phyloP scores from a whole-genome alignment of 805 yeast species.

The Pichia membranifaciens region DNA sequence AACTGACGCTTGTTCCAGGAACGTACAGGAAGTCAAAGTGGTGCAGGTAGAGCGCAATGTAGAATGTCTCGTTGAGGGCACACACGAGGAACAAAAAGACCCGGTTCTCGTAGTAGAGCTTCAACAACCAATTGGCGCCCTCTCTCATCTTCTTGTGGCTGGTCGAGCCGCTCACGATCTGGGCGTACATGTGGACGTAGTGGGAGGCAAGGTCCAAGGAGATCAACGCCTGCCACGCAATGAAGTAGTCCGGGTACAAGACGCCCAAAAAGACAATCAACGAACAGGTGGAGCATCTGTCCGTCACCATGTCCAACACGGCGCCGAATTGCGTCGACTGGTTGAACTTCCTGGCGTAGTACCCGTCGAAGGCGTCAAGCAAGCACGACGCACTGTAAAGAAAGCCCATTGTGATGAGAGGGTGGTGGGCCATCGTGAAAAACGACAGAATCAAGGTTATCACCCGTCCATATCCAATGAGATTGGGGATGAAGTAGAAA shows the following conservation, averaged over 20 bases:
- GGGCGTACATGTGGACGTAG: constrained; percentile 98
- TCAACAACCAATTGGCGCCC: constrained; percentile 64
- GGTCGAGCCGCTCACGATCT: constrained; percentile 67
- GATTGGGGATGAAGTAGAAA: constrained; percentile 79
- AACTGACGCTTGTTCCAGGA: constrained; percentile 32
- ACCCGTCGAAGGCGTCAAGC: constrained; percentile 94
- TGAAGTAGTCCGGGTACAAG: constrained; percentile 63
- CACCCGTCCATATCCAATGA: constrained; percentile 86
- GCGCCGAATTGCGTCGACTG: constrained; percentile 95
- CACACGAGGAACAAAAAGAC: constrained; percentile 82
- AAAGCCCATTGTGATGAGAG: constrained; percentile 61
- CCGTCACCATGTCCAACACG: constrained; percentile 97
- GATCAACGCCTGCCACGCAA: constrained; percentile 76
- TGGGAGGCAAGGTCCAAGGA: constrained; percentile 88
- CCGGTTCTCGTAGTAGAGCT: constrained; percentile 82
- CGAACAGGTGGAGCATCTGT: constrained; percentile 94
- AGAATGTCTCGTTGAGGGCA: constrained; percentile 89
- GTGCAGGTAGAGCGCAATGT: constrained; percentile 78
- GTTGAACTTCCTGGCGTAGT: constrained; percentile 82
- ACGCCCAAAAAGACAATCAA: constrained; percentile 80
- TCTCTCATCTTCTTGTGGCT: constrained; percentile 81
- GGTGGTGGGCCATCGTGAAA: constrained; percentile 77
- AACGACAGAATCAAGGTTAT: constrained; percentile 76
- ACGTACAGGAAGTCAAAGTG: constrained; percentile 48
- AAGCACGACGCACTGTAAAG: constrained; percentile 85